Evolutionary conservation across 768 basidiomycete species (phyloP), one percentile per base, ranked within the genome.

Genomic region (Mycena haematopus): DNA sequence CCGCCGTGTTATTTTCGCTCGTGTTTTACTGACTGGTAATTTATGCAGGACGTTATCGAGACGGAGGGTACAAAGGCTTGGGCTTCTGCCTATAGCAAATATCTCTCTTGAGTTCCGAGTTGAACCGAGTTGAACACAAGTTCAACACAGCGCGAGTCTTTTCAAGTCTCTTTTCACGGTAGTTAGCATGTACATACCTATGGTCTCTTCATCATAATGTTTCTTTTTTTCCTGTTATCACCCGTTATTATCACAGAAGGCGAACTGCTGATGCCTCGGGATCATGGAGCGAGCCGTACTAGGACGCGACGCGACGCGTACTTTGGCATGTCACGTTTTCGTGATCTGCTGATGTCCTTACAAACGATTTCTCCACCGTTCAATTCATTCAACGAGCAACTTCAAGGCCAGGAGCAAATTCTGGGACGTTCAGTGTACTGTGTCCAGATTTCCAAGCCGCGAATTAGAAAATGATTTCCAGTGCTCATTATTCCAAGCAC

Each of bases 1-100:
- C 17, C 21, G 17, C 33, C 19, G 45, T 50, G 15, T 54, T 45
- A 42, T 60, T 38, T 35, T 40, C 38, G 57, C 19, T 19, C 38
- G 38, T 22, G 31, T 57, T 56, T 58, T 21, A 38, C 83, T 1
- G 78, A 74, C 0, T 94, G 93, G 93, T 84, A 90, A 66, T 91
- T 91, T 71, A 79, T 86, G 6, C 78, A 86, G 22, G 81, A 85
- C 58, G 81, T 84, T 24, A 80, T 86, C 58, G 84, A 85, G 72
- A 77, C 72, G 0, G 77, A 78, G 2, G 84, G 79, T 2, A 81
- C 80, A 65, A 69, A 73, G 27, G 81, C 79, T 0, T 79, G 76
- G 76, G 57, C 60, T 19, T 59, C 69, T 15, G 73, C 74, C n/a
- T 78, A 75, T 56, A 67, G 62, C 51, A 69, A 68, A 51, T 74